phyloP scores from a whole-genome alignment of 2,329 filamentous ascomycete genomes.

The Ilyonectria sp. region DNA sequence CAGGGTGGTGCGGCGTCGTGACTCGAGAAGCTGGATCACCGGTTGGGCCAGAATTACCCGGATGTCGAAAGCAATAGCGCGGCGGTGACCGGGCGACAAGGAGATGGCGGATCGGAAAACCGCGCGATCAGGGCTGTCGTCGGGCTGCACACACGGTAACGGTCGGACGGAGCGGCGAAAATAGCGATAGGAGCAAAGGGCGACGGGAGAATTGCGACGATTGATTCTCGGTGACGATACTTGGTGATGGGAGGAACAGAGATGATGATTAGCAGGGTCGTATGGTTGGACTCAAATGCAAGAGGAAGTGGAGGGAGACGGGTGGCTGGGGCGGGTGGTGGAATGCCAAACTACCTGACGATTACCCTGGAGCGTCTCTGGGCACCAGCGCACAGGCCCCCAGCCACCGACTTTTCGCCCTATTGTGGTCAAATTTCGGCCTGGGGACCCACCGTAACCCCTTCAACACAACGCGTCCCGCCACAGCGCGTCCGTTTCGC shows the following conservation, averaged over 20 bases:
- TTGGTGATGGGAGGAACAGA: constrained; percentile 44
- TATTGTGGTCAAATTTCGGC: constrained; percentile 36
- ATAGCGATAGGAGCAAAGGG: constrained; percentile 10
- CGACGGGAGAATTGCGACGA: constrained; percentile 37
- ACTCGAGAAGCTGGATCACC: constrained; percentile 38
- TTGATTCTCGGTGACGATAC: constrained; percentile 42
- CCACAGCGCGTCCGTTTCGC: constrained; percentile 51
- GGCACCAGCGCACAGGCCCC: constrained; percentile 35
- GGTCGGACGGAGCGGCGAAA: not conserved
- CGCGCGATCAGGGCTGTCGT: constrained; percentile 21
- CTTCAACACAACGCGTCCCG: constrained; percentile 41
- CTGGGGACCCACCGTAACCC: constrained; percentile 37
- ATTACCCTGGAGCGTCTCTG: constrained; percentile 45
- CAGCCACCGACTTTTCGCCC: constrained; percentile 44
- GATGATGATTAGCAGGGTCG: constrained; percentile 43
- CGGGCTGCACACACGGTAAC: not conserved
- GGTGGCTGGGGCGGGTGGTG: constrained; percentile 46
- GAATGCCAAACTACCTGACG: constrained; percentile 29
- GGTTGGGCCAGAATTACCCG: constrained; percentile 39
- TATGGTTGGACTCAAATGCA: constrained; percentile 44
- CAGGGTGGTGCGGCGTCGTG: constrained; percentile 26
- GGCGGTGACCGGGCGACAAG: constrained; percentile 17
- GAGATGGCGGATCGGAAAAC: constrained; percentile 14
- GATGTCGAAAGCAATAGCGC: constrained; percentile 26
- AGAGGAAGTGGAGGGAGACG: constrained; percentile 40